Percentiles rank a stretch among this genome's conserved stretches.
Evolutionary conservation across 2,329 filamentous ascomycete genomes (phyloP).

Genomic region (Aotearoamyces nothofagi): DNA sequence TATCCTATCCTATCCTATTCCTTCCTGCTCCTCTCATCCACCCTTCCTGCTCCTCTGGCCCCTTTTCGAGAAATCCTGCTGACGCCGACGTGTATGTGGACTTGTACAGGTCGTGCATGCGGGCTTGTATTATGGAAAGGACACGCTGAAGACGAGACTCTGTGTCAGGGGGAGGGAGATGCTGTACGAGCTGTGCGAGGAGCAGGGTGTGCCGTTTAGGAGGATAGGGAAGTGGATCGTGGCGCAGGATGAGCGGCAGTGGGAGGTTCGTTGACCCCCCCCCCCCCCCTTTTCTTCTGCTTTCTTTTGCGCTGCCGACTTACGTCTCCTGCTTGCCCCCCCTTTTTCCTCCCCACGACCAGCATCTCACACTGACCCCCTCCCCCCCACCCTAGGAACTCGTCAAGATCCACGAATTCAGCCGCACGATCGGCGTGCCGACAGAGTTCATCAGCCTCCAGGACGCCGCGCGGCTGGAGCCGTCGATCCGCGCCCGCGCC

Average conservation of each 20-base stretch:
- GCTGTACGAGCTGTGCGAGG: slow-evolving; percentile 64
- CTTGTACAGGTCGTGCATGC: slow-evolving; percentile 95
- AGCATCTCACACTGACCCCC: no score
- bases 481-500: slow-evolving; percentile 53
- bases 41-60: no score
- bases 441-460: slow-evolving; percentile 49
- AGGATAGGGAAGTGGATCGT: slow-evolving; percentile 91
- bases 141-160: slow-evolving; percentile 66
- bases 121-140: slow-evolving; percentile 66
- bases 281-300: no score
- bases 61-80: no score
- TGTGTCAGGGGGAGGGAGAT: slow-evolving; percentile 65
- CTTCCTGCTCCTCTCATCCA: neutral
- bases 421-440: slow-evolving; percentile 38
- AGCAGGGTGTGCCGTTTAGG: slow-evolving; percentile 50
- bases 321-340: no score
- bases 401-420: slow-evolving; percentile 32
- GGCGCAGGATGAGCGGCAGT: slow-evolving; percentile 60
- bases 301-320: no score
- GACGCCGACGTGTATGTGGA: no score
- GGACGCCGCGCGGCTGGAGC: slow-evolving; percentile 53
- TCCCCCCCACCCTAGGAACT: slow-evolving; percentile 22
- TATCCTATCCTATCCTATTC: neutral
- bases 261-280: slow-evolving; percentile 4
- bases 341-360: no score